These are phyloP conservation scores for Lipomyces orientalis DNA, from an alignment of 805 yeast species.

Conservation along the genomic window DNA sequence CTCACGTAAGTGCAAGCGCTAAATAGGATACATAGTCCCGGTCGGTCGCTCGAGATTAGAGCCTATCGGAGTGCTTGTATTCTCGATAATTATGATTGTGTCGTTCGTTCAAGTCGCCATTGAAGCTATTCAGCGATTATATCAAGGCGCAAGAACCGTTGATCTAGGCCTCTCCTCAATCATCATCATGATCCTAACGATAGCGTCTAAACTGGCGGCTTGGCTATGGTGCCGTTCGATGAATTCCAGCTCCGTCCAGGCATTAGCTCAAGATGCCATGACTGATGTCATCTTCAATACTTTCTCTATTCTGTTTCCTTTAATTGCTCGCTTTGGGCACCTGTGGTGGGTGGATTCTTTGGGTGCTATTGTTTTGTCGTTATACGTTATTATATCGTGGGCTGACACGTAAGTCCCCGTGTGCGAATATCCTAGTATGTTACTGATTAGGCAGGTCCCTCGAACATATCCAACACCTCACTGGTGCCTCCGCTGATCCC, in stretches of 20 bases:
- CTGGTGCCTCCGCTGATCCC: constrained; percentile 72
- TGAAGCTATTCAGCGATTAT: constrained; percentile 60
- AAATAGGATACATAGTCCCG: constrained; percentile 48
- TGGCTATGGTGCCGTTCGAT: constrained; percentile 67
- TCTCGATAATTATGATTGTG: constrained; percentile 70
- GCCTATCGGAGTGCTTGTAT: constrained; percentile 78
- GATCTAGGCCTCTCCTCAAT: constrained; percentile 58
- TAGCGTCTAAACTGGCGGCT: constrained; percentile 62
- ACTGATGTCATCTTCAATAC: constrained; percentile 75
- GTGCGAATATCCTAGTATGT: neutral
- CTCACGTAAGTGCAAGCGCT: neutral
- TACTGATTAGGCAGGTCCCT: constrained; percentile 51
- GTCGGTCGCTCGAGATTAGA: constrained; percentile 75
- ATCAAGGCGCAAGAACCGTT: constrained; percentile 51
- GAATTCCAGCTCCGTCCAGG: constrained; percentile 71
- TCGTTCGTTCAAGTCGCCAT: constrained; percentile 76
- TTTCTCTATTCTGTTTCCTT: constrained; percentile 68
- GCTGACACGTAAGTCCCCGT: constrained; percentile 47
- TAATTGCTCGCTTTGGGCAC: constrained; percentile 57
- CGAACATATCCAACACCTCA: constrained; percentile 74
- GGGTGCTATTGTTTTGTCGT: constrained; percentile 69
- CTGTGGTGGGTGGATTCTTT: constrained; percentile 76
- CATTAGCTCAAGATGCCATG: constrained; percentile 79
- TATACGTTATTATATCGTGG: constrained; percentile 72
- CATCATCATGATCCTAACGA: constrained; percentile 66